Percentiles rank a stretch among this genome's conserved stretches.
phyloP scores from a whole-genome alignment of 176 grass and related monocot genomes.

The Secale cereale region DNA sequence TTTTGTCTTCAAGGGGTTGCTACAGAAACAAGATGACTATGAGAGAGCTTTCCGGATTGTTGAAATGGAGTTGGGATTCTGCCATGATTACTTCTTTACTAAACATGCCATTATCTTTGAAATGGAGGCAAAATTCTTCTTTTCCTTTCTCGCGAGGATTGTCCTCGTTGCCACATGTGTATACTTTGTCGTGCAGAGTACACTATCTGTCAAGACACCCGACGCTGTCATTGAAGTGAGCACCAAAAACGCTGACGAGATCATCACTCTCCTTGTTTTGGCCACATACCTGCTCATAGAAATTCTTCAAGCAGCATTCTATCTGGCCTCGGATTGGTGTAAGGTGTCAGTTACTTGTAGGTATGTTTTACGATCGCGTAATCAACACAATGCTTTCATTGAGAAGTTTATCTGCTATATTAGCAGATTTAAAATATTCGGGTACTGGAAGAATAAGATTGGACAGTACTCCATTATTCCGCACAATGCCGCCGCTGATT shows the following conservation, averaged over 20 bases:
- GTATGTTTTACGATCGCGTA: not conserved
- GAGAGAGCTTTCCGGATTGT: not conserved
- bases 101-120: not conserved
- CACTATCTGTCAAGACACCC: not conserved
- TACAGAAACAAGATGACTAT: not conserved
- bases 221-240: not conserved
- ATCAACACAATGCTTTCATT: not conserved
- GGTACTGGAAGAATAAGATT: not conserved
- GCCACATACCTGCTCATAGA: not conserved
- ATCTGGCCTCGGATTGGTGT: not conserved
- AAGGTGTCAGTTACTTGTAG: not conserved
- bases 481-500: not conserved
- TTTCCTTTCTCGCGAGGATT: not conserved
- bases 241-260: not conserved
- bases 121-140: accelerated
- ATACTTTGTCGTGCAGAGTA: not conserved
- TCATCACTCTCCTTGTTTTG: not conserved
- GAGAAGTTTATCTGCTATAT: not conserved
- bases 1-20: not conserved
- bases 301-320: not conserved
- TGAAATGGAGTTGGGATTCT: slow-evolving; percentile 22
- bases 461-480: not conserved
- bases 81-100: slow-evolving; percentile 20
- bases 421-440: not conserved
- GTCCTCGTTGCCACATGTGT: not conserved